Conservation (phyloP, 352 stramenopile species). For the Phytophthora quininea region DNA sequence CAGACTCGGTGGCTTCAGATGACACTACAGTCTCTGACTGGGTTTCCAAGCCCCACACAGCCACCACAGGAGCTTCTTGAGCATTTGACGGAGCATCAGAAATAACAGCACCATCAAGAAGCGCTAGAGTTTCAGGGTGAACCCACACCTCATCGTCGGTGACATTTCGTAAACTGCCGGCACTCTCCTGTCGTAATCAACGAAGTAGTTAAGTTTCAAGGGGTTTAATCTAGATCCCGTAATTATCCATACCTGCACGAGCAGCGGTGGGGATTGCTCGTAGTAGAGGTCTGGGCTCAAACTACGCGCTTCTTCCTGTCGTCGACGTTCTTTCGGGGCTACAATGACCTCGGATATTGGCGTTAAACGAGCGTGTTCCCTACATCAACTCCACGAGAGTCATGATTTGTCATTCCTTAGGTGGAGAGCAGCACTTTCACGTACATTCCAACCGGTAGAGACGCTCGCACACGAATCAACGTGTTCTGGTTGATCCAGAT, state of each 20-base stretch:
- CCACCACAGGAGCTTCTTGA: conserved; percentile 47
- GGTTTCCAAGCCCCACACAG: conserved; percentile 35
- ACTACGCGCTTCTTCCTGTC: conserved; percentile 23
- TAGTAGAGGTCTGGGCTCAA: conserved; percentile 66
- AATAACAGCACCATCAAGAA: conserved; percentile 63
- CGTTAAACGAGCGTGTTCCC: conserved; percentile 71
- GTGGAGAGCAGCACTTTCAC: conserved; percentile 12
- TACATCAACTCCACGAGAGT: conserved; percentile 18
- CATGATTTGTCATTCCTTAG: neutral
- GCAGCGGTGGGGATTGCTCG: conserved; percentile 54
- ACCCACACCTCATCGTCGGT: conserved; percentile 69
- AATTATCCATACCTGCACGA: conserved; percentile 45
- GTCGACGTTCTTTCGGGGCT: conserved; percentile 70
- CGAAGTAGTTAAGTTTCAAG: neutral
- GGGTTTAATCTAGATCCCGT: neutral
- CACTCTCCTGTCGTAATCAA: conserved; percentile 19
- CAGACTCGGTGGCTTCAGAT: conserved; percentile 17
- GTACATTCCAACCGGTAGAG: conserved; percentile 71
- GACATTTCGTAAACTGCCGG: conserved; percentile 27
- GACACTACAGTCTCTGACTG: conserved; percentile 6
- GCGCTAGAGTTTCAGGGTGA: conserved; percentile 61
- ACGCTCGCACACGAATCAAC: conserved; percentile 68
- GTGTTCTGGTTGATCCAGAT: conserved; percentile 85
- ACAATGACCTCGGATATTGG: conserved; percentile 80
- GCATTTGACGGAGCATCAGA: conserved; percentile 28